Base-by-base conservation (phyloP, 257 asterid genomes). In the Plantago elongata region DNA sequence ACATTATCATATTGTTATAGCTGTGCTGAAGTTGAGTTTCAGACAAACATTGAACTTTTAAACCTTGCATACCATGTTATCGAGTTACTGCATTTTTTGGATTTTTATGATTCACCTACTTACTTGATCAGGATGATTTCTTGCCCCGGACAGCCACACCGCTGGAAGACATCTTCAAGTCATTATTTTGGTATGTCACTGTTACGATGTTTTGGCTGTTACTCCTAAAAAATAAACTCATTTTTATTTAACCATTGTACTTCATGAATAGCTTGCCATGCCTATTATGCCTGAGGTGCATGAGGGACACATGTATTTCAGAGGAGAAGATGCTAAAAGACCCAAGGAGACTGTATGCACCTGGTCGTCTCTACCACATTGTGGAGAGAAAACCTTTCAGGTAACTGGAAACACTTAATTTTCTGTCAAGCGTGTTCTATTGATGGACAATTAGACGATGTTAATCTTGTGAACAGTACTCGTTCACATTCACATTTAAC, bases 81-180 rank as follows among this genome's bases (percentile, higher is more conserved):
- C 8, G 46, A 16, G 38, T 43, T 50, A 9, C 43, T 43, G 45
- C 46, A 54, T 29, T 66, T 66, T 42, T 16, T 60, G 12, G 8
- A 9, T 46, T 51, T 57, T 57, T 56, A 43, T 27, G 45, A n/a
- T 44, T 42, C 55, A 43, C 51, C 45, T 64, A 11, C 51, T 65
- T 77, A 45, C 34, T 74, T 75, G 67, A 68, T 62, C 80, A 89
- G 95, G 97, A 86, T 22, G 95, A 89, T 76, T 89, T 89, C 81
- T 84, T 89, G 81, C 95, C 95, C 50, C 85, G 95, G 52, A 89
- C 95, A 14, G 94, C 94, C 65, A 86, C 95, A 18, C 95, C 97
- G n/a, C 73, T 86, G 88, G 97, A 89, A 77, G 97, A 89, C 77
- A 81, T 89, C 65, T 89, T 89, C 83, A 86, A 89, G 77, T 89